phyloP scores from a whole-genome alignment of 129 eudicot species.

The Flaveria robusta region DNA sequence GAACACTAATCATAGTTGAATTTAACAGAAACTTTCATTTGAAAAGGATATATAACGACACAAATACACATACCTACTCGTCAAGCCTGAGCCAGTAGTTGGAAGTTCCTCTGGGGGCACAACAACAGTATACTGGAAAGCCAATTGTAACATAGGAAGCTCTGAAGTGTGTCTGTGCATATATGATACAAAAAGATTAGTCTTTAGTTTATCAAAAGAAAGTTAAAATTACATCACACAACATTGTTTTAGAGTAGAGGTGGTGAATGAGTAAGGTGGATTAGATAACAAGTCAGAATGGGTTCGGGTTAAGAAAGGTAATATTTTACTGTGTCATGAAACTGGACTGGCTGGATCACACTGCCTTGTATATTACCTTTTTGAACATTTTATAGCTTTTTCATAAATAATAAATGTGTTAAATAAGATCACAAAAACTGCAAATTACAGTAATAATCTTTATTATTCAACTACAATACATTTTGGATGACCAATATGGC shows the following conservation, averaged over 20 bases:
- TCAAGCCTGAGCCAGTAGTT: slow-evolving; percentile 42
- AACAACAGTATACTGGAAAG: slow-evolving; percentile 87
- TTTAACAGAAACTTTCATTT: neutral
- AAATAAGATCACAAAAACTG: neutral
- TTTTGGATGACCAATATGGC: neutral
- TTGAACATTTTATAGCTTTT: neutral
- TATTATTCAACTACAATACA: neutral
- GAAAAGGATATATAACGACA: slow-evolving; percentile 10
- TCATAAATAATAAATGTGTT: neutral
- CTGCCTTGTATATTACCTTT: neutral
- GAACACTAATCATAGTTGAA: neutral
- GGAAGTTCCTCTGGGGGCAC: slow-evolving; percentile 74
- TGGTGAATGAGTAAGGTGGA: neutral
- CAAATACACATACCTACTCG: slow-evolving; percentile 58
- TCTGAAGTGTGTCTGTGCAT: slow-evolving; percentile 74
- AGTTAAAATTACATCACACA: neutral
- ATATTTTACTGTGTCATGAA: neutral
- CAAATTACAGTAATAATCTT: neutral
- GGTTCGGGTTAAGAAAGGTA: neutral
- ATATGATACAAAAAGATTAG: slow-evolving; percentile 12
- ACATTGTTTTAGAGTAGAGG: neutral
- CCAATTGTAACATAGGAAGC: slow-evolving; percentile 84
- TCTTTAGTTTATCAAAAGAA: neutral
- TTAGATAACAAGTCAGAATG: neutral
- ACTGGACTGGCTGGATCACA: neutral